phyloP scores from a whole-genome alignment of 352 stramenopile species.

The Pythium myriotylum region DNA sequence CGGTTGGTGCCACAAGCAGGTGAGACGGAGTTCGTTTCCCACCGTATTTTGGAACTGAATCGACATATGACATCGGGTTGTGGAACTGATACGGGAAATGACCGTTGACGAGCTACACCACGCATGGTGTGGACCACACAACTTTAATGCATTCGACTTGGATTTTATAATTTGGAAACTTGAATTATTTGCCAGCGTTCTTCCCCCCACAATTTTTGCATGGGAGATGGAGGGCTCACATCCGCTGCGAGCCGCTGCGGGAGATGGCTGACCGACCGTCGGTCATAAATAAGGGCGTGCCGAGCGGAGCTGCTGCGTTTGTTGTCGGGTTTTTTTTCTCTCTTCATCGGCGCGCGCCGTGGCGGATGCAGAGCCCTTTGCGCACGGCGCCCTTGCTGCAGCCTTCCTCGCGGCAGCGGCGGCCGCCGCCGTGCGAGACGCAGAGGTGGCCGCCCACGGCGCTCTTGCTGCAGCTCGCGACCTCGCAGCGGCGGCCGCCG shows the following conservation, averaged over 20 bases:
- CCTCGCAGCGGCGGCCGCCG: slow-evolving; percentile 57
- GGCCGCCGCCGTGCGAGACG: slow-evolving; percentile 64
- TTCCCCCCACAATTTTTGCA: neutral
- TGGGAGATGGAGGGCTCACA: neutral
- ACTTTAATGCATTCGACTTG: slow-evolving; percentile 8
- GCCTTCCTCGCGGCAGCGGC: slow-evolving; percentile 51
- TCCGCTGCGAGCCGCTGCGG: too few species aligned
- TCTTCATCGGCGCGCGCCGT: slow-evolving; percentile 35
- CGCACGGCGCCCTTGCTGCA: slow-evolving; percentile 76
- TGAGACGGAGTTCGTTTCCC: neutral
- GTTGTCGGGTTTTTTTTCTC: too few species aligned
- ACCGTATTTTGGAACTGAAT: slow-evolving; percentile 8
- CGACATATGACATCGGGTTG: neutral
- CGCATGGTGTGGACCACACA: slow-evolving; percentile 14
- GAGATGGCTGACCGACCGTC: too few species aligned
- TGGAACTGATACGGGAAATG: slow-evolving; percentile 3
- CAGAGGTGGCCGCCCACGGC: slow-evolving; percentile 63
- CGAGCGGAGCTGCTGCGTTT: neutral
- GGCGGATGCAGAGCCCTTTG: slow-evolving; percentile 74
- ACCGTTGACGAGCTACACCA: slow-evolving; percentile 11
- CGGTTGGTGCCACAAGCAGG: slow-evolving; percentile 18
- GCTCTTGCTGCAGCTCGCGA: slow-evolving; percentile 53
- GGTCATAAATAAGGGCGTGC: slow-evolving; percentile 22
- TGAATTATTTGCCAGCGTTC: neutral
- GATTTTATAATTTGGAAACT: too few species aligned